Evolutionary conservation across 164 flowering plant genomes (phyloP).

Genomic region (Liquidambar formosana): DNA sequence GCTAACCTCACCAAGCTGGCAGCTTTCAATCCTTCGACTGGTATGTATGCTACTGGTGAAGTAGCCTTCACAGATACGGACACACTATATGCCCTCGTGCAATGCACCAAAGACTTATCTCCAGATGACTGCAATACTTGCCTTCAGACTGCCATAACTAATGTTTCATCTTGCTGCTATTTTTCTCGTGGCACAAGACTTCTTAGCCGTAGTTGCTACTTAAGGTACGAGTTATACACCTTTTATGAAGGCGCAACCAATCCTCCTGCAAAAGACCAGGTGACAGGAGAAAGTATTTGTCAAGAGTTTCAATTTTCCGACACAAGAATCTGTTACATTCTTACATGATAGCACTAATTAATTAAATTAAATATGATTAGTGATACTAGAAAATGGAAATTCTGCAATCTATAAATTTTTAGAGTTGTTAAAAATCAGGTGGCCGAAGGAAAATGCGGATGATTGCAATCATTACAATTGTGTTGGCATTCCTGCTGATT

Average conservation of each 20-base stretch:
- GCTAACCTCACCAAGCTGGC: conserved; percentile 15
- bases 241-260: conserved; percentile 15
- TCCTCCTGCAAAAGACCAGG: neutral
- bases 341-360: neutral
- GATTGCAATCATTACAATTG: conserved; percentile 7
- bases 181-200: conserved; percentile 34
- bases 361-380: neutral
- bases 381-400: neutral
- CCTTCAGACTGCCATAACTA: conserved; percentile 14
- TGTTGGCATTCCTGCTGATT: neutral
- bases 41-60: conserved; percentile 26
- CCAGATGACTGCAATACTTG: conserved; percentile 26
- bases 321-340: neutral
- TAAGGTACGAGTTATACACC: conserved; percentile 37
- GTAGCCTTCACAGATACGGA: neutral
- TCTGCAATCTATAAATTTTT: neutral
- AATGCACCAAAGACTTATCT: conserved; percentile 39
- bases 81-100: conserved; percentile 38
- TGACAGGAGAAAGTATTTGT: neutral
- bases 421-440: conserved; percentile 7
- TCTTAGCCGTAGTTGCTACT: conserved; percentile 27
- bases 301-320: neutral
- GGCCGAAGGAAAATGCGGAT: neutral
- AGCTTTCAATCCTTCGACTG: conserved; percentile 14
- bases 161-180: conserved; percentile 16